Percentiles rank a stretch among this genome's conserved stretches.
Evolutionary conservation across 768 basidiomycete species (phyloP).

Genomic region (Tylopilus felleus): DNA sequence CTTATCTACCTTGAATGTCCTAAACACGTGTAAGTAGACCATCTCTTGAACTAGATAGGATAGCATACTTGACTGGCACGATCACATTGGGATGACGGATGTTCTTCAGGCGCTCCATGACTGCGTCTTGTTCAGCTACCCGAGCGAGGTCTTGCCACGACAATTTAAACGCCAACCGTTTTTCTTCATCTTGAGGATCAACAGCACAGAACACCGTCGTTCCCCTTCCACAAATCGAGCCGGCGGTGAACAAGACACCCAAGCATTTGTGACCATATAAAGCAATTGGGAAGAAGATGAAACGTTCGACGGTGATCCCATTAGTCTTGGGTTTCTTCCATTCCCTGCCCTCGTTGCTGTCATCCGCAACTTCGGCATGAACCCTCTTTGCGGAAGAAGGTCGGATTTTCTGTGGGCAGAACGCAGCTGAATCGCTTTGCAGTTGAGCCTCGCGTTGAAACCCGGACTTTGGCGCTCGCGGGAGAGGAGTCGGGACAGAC

Average conservation of each 20-base stretch:
- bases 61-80: too few relatives aligned
- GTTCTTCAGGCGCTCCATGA: neutral
- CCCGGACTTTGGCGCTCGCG: neutral
- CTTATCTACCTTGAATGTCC: too few relatives aligned
- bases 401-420: neutral
- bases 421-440: neutral
- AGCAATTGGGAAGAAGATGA: neutral
- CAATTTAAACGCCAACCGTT: neutral
- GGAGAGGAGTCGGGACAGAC: too few relatives aligned
- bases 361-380: neutral
- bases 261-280: neutral
- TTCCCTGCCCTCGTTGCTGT: neutral
- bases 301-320: neutral
- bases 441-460: too few relatives aligned
- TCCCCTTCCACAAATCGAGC: neutral
- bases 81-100: too few relatives aligned
- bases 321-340: neutral
- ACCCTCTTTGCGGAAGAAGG: neutral
- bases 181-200: neutral
- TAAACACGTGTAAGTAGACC: too few relatives aligned
- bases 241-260: neutral
- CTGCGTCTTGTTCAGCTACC: neutral
- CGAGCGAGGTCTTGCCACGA: neutral
- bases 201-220: neutral
- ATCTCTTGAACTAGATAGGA: too few relatives aligned